Conservation (phyloP, 1,139 yeast genomes). For the Sugiyamaella grinbergsii region DNA sequence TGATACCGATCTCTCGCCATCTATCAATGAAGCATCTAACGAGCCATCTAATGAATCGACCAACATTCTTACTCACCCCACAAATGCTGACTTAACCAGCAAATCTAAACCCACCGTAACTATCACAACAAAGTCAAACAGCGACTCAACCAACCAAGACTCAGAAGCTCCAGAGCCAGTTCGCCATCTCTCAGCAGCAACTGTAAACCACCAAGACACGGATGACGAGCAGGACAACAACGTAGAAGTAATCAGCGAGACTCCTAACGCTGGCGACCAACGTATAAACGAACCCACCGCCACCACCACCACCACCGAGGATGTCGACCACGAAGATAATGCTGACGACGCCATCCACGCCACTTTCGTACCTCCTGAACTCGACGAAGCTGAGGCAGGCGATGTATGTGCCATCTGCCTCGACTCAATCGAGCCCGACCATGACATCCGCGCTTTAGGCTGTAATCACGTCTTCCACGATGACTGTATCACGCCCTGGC, state of each 20-base stretch:
- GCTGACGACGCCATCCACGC: slow-evolving; percentile 14
- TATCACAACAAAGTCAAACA: neutral
- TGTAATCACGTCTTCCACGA: slow-evolving; percentile 86
- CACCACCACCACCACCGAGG: neutral
- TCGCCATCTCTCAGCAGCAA: neutral
- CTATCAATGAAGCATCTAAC: neutral
- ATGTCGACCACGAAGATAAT: slow-evolving; percentile 14
- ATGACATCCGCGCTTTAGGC: slow-evolving; percentile 67
- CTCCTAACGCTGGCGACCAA: neutral
- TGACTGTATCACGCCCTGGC: slow-evolving; percentile 80
- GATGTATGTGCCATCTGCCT: slow-evolving; percentile 81
- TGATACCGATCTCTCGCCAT: neutral
- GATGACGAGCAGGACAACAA: slow-evolving; percentile 8
- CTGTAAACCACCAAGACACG: slow-evolving; percentile 6
- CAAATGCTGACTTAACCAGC: neutral
- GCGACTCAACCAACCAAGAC: neutral
- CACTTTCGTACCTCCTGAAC: slow-evolving; percentile 23
- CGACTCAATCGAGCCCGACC: slow-evolving; percentile 64
- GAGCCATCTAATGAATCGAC: neutral
- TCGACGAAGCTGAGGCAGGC: slow-evolving; percentile 45
- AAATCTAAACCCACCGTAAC: slow-evolving; percentile 2
- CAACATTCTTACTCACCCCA: neutral
- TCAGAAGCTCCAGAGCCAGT: neutral
- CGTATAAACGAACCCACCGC: too few relatives aligned
- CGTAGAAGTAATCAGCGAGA: neutral